phyloP scores from a whole-genome alignment of 108 stramenopile genomes.

The Skeletonema potamos region DNA sequence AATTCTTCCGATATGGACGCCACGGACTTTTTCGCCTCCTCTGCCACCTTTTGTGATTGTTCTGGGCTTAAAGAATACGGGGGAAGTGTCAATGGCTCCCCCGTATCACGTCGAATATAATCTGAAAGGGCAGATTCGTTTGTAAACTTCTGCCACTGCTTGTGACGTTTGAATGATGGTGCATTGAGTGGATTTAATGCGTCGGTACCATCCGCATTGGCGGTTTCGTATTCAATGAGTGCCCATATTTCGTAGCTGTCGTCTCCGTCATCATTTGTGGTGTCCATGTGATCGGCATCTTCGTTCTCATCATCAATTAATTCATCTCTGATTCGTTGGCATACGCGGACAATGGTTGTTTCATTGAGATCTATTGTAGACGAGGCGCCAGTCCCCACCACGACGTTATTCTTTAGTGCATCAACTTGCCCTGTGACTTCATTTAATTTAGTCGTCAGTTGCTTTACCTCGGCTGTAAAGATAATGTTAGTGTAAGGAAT shows the following conservation, averaged over 20 bases:
- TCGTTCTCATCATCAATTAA: conserved; percentile 18
- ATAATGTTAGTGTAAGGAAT: too few species aligned
- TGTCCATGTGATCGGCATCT: conserved; percentile 19
- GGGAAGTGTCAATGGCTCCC: conserved; percentile 81
- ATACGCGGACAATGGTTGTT: conserved; percentile 68
- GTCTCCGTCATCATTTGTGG: conserved; percentile 16
- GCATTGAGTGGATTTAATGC: conserved; percentile 27
- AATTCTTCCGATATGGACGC: conserved; percentile 81
- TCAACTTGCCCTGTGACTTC: conserved; percentile 42
- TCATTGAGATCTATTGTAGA: conserved; percentile 23
- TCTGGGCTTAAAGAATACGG: conserved; percentile 78
- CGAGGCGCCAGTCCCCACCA: neutral
- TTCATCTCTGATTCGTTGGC: conserved; percentile 62
- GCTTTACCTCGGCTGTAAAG: conserved; percentile 38
- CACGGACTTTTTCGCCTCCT: conserved; percentile 66
- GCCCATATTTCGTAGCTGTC: conserved; percentile 74
- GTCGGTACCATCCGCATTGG: conserved; percentile 36
- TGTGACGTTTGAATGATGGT: conserved; percentile 29
- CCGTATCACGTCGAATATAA: conserved; percentile 82
- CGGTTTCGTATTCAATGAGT: conserved; percentile 66
- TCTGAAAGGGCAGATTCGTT: conserved; percentile 72
- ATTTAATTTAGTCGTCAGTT: conserved; percentile 19
- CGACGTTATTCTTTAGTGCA: conserved; percentile 8
- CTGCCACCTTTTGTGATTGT: conserved; percentile 66
- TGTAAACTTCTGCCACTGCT: conserved; percentile 76